These are phyloP conservation scores for Lathyrus sativus DNA, from an alignment of 306 rosid genomes.

Conservation along the genomic window DNA sequence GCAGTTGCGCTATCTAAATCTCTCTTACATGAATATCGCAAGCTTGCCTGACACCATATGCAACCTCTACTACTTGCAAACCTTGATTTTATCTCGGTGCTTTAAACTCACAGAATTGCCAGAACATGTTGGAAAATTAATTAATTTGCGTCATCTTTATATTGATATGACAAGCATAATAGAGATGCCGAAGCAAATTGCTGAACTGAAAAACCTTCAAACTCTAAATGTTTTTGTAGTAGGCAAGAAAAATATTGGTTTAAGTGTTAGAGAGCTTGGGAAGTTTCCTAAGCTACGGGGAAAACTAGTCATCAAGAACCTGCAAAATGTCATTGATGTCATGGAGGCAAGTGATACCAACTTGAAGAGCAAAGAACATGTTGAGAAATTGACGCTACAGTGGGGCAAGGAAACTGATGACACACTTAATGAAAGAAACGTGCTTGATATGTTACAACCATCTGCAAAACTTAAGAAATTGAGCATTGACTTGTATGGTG, in stretches of 20 bases:
- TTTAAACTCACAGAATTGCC: background rate
- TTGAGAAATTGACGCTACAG: background rate
- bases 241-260: background rate
- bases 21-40: background rate
- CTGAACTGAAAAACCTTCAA: background rate
- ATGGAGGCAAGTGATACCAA: background rate
- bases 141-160: slow-evolving; percentile 8
- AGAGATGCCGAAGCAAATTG: slow-evolving; percentile 9
- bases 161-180: fast-evolving
- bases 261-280: background rate
- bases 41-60: background rate
- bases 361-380: background rate
- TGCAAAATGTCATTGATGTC: background rate
- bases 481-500: background rate
- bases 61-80: slow-evolving; percentile 4
- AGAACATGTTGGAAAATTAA: background rate
- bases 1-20: slow-evolving; percentile 9
- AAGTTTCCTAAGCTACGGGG: background rate
- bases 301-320: background rate
- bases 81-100: background rate
- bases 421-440: background rate
- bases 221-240: background rate
- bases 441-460: background rate
- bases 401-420: background rate
- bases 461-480: background rate